These are phyloP conservation scores for Fagus crenata DNA, from an alignment of 306 rosid species.

Conservation along the genomic window DNA sequence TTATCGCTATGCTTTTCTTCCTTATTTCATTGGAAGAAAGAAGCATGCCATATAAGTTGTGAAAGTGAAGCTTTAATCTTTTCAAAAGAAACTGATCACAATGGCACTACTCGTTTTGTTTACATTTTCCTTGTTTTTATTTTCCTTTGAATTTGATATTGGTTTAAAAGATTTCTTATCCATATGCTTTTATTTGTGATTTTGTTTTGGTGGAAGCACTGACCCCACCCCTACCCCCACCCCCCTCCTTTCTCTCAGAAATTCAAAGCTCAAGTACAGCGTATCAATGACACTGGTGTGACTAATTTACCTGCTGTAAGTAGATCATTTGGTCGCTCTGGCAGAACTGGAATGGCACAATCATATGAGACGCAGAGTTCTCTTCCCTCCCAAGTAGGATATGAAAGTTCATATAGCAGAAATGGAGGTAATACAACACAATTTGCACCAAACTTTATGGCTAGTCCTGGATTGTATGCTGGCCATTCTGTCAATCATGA, in stretches of 20 bases:
- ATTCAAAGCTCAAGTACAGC: slow-evolving; percentile 27
- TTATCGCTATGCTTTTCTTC: too few species aligned
- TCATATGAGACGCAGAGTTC: slow-evolving; percentile 9
- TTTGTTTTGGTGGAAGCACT: not conserved
- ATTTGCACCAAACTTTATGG: slow-evolving; percentile 10
- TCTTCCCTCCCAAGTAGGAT: not conserved
- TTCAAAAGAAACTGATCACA: too few species aligned
- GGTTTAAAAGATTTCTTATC: not conserved
- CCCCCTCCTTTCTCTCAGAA: slow-evolving; percentile 30
- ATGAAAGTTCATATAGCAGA: not conserved
- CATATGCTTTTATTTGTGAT: not conserved
- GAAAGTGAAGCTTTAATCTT: too few species aligned
- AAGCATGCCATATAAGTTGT: too few species aligned
- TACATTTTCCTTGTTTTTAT: too few species aligned
- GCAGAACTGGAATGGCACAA: slow-evolving; percentile 9
- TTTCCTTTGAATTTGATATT: too few species aligned
- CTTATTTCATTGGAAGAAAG: too few species aligned
- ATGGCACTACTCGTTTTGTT: too few species aligned
- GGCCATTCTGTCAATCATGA: slow-evolving; percentile 11
- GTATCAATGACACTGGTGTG: not conserved
- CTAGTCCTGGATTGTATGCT: not conserved
- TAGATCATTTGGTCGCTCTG: not conserved
- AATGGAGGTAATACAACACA: slow-evolving; percentile 9
- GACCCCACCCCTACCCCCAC: too few species aligned
- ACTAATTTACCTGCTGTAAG: slow-evolving; percentile 6